phyloP scores from a whole-genome alignment of 306 rosid genomes.

The Vachellia collinsii region DNA sequence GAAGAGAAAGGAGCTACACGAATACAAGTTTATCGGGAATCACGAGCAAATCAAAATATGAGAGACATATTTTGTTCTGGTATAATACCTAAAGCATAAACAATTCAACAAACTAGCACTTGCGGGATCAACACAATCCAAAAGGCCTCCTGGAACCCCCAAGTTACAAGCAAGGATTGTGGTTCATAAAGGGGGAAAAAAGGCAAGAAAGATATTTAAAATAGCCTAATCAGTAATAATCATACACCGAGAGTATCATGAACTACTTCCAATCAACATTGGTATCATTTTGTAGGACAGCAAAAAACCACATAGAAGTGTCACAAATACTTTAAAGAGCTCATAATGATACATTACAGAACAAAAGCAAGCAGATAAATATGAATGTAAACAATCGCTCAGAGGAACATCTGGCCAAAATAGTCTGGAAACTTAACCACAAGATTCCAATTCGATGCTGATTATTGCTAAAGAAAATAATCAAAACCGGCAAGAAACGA shows the following conservation, averaged over 20 bases:
- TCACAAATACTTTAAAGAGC: background rate
- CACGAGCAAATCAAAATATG: background rate
- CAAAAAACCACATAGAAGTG: background rate
- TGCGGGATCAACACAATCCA: background rate
- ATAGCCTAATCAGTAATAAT: background rate
- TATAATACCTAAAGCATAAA: background rate
- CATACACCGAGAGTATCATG: background rate
- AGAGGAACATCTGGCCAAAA: background rate
- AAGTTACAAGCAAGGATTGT: background rate
- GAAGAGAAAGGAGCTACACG: background rate
- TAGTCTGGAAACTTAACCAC: background rate
- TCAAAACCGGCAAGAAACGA: background rate
- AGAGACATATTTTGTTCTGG: background rate
- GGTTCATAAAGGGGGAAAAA: background rate
- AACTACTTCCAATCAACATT: background rate
- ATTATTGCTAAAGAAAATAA: background rate
- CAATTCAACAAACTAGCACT: constrained; percentile 1
- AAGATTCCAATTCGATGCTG: background rate
- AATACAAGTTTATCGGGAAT: background rate
- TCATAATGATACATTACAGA: background rate
- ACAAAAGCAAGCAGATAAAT: background rate
- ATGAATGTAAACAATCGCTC: background rate
- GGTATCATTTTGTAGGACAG: background rate
- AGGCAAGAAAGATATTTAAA: background rate
- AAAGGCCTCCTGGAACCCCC: background rate